These are phyloP conservation scores for Irpex sp. DNA, from an alignment of 1,284 basidiomycete species.

Conservation along the genomic window DNA sequence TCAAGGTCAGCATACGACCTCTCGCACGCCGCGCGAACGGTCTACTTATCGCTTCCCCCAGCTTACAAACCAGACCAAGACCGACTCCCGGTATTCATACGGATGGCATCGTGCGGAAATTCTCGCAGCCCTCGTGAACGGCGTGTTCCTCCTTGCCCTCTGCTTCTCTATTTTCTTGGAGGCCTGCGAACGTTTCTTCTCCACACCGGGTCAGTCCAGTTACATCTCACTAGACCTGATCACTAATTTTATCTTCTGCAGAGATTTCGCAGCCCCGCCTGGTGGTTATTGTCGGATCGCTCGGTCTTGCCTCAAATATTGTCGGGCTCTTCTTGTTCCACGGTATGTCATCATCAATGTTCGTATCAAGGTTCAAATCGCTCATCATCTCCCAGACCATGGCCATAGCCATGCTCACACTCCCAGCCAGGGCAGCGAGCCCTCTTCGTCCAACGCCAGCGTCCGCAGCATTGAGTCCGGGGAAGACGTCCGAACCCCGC, in stretches of 20 bases:
- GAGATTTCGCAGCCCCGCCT: constrained; percentile 89
- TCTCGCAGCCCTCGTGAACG: constrained; percentile 91
- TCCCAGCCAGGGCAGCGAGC: constrained; percentile 17
- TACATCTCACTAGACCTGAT: background rate
- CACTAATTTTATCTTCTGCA: constrained; percentile 27
- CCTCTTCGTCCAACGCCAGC: constrained; percentile 27
- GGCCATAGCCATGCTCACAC: constrained; percentile 55
- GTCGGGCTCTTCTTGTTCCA: constrained; percentile 95
- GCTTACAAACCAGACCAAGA: constrained; percentile 56
- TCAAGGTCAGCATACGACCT: constrained; percentile 58
- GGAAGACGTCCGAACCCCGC: constrained; percentile 17
- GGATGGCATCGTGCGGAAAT: constrained; percentile 99
- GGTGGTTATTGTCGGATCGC: constrained; percentile 86
- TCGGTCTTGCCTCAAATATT: constrained; percentile 90
- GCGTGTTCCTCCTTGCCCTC: constrained; percentile 92
- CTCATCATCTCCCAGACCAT: constrained; percentile 52
- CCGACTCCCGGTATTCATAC: constrained; percentile 75
- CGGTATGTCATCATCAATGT: constrained; percentile 46
- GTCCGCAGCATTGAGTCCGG: constrained; percentile 15
- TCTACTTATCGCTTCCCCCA: constrained; percentile 23
- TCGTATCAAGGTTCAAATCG: background rate
- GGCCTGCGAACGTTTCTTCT: constrained; percentile 88
- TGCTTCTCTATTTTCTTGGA: constrained; percentile 97
- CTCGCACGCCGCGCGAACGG: constrained; percentile 7
- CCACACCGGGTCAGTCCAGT: constrained; percentile 61